Percentiles rank a stretch among this genome's conserved stretches.
Evolutionary conservation across 169 alveolate genomes (phyloP).

Genomic region (Babesia gibsoni): DNA sequence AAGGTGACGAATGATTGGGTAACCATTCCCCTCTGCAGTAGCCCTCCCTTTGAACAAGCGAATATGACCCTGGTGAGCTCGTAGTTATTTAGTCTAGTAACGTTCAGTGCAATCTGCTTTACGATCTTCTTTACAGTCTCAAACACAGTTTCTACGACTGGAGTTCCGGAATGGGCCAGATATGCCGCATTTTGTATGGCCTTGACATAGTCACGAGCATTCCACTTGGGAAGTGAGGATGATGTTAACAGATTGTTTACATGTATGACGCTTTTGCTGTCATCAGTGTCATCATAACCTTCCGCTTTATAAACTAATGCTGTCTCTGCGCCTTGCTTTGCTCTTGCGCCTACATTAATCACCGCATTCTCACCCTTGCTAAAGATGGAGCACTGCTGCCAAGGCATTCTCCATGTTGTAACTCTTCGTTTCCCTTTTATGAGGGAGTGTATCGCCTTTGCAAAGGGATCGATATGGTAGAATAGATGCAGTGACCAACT

Average conservation of each 20-base stretch:
- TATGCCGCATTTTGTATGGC: constrained; percentile 54
- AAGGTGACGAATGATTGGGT: constrained; percentile 36
- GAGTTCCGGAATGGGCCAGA: background rate
- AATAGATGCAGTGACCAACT: too few species aligned
- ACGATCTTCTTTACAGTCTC: background rate
- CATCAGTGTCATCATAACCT: too few species aligned
- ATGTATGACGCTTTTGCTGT: background rate
- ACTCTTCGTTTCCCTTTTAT: background rate
- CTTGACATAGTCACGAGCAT: constrained; percentile 21
- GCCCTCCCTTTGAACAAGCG: constrained; percentile 61
- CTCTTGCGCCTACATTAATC: too few species aligned
- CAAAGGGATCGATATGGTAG: background rate
- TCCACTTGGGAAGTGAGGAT: constrained; percentile 15
- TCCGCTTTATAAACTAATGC: too few species aligned
- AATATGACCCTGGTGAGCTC: constrained; percentile 41
- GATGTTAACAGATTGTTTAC: background rate
- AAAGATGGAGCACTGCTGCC: constrained; percentile 38
- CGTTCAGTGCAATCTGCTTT: constrained; percentile 23
- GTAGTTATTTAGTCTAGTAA: constrained; percentile 31
- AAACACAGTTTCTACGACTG: background rate
- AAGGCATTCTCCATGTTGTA: constrained; percentile 19
- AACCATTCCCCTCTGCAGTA: background rate
- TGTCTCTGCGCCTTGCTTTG: too few species aligned
- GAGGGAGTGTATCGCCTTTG: background rate
- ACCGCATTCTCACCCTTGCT: too few species aligned